Evolutionary conservation across 2,329 filamentous ascomycete genomes (phyloP).

Genomic region (Trichoderma sp.): DNA sequence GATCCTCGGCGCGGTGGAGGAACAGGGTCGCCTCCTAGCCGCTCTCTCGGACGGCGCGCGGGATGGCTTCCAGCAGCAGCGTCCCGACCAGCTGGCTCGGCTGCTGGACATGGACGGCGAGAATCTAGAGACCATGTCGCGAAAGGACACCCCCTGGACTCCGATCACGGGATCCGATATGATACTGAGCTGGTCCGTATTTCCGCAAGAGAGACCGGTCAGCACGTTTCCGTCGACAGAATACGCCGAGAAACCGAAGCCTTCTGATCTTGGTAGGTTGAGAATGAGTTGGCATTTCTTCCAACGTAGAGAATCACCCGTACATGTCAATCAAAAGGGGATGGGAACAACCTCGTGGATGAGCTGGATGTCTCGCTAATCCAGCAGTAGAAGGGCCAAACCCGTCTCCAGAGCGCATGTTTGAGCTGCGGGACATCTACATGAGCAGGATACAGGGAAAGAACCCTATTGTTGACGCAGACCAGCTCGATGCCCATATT

Average conservation of each 20-base stretch:
- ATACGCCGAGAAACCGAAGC: slow-evolving; percentile 9
- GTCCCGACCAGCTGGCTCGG: not conserved
- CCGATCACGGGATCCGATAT: slow-evolving; percentile 13
- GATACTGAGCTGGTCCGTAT: slow-evolving; percentile 16
- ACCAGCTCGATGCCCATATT: slow-evolving; percentile 10
- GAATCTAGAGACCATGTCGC: slow-evolving; percentile 5
- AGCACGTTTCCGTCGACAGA: slow-evolving; percentile 13
- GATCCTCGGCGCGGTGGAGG: slow-evolving; percentile 7
- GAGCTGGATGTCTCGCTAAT: not conserved
- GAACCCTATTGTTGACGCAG: slow-evolving; percentile 12
- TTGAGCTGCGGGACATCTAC: slow-evolving; percentile 13
- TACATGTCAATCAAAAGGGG: no score
- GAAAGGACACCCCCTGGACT: slow-evolving; percentile 16
- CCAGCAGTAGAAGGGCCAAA: not conserved
- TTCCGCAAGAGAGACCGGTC: slow-evolving; percentile 6
- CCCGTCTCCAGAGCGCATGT: slow-evolving; percentile 11
- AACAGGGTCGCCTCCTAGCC: slow-evolving; percentile 5
- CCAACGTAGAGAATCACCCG: not conserved
- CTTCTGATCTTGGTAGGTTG: slow-evolving; percentile 11
- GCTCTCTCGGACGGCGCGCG: not conserved
- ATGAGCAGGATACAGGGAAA: slow-evolving; percentile 17
- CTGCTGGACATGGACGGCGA: slow-evolving; percentile 8
- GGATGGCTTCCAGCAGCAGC: not conserved
- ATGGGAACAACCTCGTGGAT: no score
- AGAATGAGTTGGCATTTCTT: no score